Conservation (phyloP, 169 alveolate species). For the Eimeria tenella region DNA sequence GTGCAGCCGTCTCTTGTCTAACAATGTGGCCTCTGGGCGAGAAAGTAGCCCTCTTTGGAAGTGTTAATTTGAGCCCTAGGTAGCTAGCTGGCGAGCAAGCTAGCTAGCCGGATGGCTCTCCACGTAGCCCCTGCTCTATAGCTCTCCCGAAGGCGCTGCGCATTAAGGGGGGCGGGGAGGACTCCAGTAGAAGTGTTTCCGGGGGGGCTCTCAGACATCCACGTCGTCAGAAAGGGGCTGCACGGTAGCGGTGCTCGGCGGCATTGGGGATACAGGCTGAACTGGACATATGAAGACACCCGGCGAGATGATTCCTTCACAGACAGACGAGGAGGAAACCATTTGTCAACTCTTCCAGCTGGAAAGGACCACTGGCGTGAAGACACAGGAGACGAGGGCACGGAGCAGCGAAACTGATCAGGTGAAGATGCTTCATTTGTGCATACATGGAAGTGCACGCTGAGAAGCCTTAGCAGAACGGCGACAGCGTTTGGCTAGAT, state of each 20-base stretch:
- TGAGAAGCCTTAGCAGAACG: too few species aligned
- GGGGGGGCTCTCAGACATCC: not conserved
- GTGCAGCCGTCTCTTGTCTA: constrained; percentile 54
- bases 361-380: not conserved
- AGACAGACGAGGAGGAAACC: not conserved
- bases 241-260: too few species aligned
- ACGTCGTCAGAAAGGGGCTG: not conserved
- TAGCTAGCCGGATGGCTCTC: not conserved
- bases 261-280: too few species aligned
- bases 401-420: not conserved
- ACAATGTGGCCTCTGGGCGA: constrained; percentile 57
- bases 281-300: not conserved
- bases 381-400: not conserved
- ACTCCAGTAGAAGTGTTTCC: not conserved
- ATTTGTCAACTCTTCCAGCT: too few species aligned
- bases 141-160: not conserved
- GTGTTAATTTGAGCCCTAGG: constrained; percentile 4
- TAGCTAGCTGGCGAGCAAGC: not conserved
- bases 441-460: too few species aligned
- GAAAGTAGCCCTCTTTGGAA: constrained; percentile 46
- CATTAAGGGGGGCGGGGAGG: not conserved
- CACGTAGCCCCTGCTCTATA: not conserved
- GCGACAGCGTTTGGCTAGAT: too few species aligned
- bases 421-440: too few species aligned
- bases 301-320: not conserved